Evolutionary conservation across 1,139 yeast species (phyloP), one percentile per base, ranked within the genome.

Genomic region (Meyerozyma smithsonii): DNA sequence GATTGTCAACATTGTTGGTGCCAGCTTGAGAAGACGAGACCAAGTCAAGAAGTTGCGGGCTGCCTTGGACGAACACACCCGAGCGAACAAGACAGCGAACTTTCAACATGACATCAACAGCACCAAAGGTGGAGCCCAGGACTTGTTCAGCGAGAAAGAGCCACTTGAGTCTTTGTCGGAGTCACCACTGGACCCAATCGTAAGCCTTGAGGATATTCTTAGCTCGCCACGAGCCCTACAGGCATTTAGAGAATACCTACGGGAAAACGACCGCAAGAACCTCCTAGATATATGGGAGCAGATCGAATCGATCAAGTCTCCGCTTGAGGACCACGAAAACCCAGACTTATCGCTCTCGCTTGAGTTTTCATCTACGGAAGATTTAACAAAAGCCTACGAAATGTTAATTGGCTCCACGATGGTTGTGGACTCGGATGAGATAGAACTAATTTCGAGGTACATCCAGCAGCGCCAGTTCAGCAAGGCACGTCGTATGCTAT

Each of bases 21-120:
- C 75, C 24, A 76, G 83, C 19, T 66, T 90, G 52, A 81, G 80
- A 46, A 94, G 88, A 51, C 70, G 90, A 45, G 77, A 77, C 32
- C 89, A 86, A 52, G 95, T 89, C 0, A 79, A 82, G 46, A 77
- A 79, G 48, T 69, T 89, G 14, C 66, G 95, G 45, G 79, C 77
- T 14, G 87, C 86, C 0, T 66, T 90, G 36, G 84, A 81, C 46
- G 73, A 79, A 46, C 90, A 85, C 47, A 74, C 87, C 8, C 12
- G 37, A 35, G 33, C 15, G 5, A 5, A 8, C 8, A 17, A n/a
- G 11, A 28, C 8, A 6, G 2, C 15, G 10, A 11, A 7, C 34
- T 16, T 11, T 30, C 10, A 30, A 17, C 33, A 17, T 8, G 15
- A 10, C 15, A 20, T 7, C 8, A 20, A 20, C 8, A 20, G 24